Conservation (phyloP, 257 asterid genomes). For the Agastache rugosa region DNA sequence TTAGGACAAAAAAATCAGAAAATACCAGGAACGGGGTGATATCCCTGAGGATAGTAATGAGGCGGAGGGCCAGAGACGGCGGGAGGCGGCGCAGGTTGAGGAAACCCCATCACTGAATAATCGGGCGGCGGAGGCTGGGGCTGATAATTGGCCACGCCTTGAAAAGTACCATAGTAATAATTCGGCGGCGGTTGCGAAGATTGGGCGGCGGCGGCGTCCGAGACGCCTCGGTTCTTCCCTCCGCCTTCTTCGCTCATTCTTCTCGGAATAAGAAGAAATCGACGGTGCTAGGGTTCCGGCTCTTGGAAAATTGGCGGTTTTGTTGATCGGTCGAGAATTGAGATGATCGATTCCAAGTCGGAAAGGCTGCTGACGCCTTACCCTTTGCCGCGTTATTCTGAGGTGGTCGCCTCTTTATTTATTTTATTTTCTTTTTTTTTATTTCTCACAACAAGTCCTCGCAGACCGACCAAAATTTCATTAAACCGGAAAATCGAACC, state of each 20-base stretch:
- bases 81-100: constrained; percentile 79
- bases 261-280: constrained; percentile 13
- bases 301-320: constrained; percentile 24
- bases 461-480: no score
- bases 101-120: constrained; percentile 73
- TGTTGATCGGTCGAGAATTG: constrained; percentile 8
- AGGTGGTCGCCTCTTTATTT: constrained; percentile 20
- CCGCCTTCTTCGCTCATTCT: constrained; percentile 55
- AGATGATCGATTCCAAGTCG: constrained; percentile 25
- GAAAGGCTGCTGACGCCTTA: constrained; percentile 25
- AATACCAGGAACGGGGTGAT: constrained; percentile 72
- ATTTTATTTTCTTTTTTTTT: not conserved
- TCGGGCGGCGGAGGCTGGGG: constrained; percentile 58
- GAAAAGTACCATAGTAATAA: constrained; percentile 82
- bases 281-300: constrained; percentile 30
- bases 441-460: not conserved
- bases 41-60: constrained; percentile 70
- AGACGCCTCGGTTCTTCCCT: constrained; percentile 49
- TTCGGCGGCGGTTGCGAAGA: constrained; percentile 49
- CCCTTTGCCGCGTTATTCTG: constrained; percentile 35
- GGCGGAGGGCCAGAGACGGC: constrained; percentile 48
- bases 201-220: constrained; percentile 45
- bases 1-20: not conserved
- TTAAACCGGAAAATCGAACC: no score
- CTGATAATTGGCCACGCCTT: constrained; percentile 85